Evolutionary conservation across 768 basidiomycete species (phyloP), one percentile per base, ranked within the genome.

Genomic region (Xerocomellus amylosporus): DNA sequence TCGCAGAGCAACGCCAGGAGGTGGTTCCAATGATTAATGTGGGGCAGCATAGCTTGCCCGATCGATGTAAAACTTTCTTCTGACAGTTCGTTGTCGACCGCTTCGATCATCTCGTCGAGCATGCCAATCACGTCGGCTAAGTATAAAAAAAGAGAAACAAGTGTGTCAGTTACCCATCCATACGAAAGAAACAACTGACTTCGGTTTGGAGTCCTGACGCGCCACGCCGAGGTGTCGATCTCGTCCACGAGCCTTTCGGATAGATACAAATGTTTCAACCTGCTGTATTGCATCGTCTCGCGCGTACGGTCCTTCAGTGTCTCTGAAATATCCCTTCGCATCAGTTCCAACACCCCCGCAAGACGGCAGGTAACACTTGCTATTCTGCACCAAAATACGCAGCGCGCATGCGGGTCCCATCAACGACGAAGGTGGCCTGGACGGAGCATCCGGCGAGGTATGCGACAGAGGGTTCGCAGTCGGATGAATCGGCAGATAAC

Each of bases 381-480:
- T 12, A 24, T 56, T 46, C 33, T 55, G 61, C 5, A 59, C 61
- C 19, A 67, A 47, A 9, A 53, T 58, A 7, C 61, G 58, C 34
- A 67, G 24, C 14, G 66, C 66, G 28, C 58, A 67, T n/a, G 65
- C 57, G 5, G 66, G 63, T 28, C 65, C 65, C 53, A 67, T 12
- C 64, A 67, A 58, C 57, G 47, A 51, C 5, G 66, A 62, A 51
- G 58, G 50, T 36, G 61, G 53, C 28, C 5, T 49, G 14, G 40
- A n/a, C 10, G 30, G 40, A 15, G 14, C 4, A 38, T 34, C 30
- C 15, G 22, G 31, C 17, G 43, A 17, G n/a, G n/a, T 17, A n/a
- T n/a, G n/a, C n/a, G n/a, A n/a, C n/a, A n/a, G n/a, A n/a, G n/a
- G n/a, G n/a, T n/a, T n/a, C n/a, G n/a, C n/a, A n/a, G n/a, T 40